Evolutionary conservation across 306 rosid species (phyloP), one percentile per base, ranked within the genome.

Genomic region (Inga leiocalycina): DNA sequence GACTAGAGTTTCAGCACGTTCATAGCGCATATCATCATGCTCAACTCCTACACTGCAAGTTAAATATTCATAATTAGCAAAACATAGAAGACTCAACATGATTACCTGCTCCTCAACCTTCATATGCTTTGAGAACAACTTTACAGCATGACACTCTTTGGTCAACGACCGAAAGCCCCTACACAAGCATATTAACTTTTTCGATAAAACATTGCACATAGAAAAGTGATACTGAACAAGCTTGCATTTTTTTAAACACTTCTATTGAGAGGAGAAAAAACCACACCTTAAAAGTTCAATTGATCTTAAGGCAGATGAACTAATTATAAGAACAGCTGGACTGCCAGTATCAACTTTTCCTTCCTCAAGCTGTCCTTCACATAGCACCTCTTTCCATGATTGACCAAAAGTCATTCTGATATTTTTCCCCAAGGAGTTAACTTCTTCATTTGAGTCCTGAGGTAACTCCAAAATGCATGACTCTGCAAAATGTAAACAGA

Each of bases 111-210:
- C 92, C 69, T 92, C 88, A 73, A 93, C 76, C 84, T 96, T 96
- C 90, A 96, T 88, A 83, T 96, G 99, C 90, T 96, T 96, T 12
- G 99, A 88, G 82, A 96, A 96, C 24, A 96, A 87, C 89, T 96
- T 96, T 0, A 72, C 93, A 7, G 97, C 89, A 62, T 49, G 93
- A 68, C 99, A 96, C 49, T 90, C 89, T 81, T 85, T 80, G 8
- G 99, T 93, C 34, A 96, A 43, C 2, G 94, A 86, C 14, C 91
- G 92, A 52, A 96, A 85, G 22, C 97, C 96, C 84, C 97, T 94
- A 46, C 0, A 61, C 6, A 67, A 70, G 32, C 59, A 77, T 89
- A 64, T 30, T 27, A 64, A 76, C 17, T 45, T 39, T 80, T 80
- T 61, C 4, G 24, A 19, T 75, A 35, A 83, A 4, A 12, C n/a